Evolutionary conservation across 192 early-diverging fungal species (phyloP), one percentile per base, ranked within the genome.

Genomic region (Rhizophagus clarus): DNA sequence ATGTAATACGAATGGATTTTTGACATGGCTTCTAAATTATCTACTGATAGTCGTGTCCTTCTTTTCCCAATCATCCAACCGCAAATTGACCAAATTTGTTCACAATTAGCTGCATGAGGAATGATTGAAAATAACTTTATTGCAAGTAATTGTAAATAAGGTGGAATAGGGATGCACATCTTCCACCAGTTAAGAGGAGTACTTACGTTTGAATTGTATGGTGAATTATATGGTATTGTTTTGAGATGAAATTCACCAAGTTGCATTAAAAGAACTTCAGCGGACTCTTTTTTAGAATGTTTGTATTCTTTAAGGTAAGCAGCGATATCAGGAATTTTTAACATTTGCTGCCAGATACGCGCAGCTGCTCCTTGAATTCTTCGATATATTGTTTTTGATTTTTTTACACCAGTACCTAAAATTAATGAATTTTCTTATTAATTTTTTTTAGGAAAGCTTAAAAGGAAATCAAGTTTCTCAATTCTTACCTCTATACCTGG

Each of bases 1-100:
- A 70, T 70, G 17, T 70, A 70, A 37, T 70, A 70, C 0, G 20
- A 7, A 64, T 64, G 63, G 24, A 64, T 64, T 31, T 70, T 70
- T n/a, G 32, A 10, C 6, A 70, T 34, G 15, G 68, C 28, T 17
- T 70, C 68, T 34, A 70, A 22, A 42, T 70, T 70, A 31, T 70
- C 37, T 32, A 15, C 4, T 42, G 22, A 70, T 70, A 70, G 42
- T n/a, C 22, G 0, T 70, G 6, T 70, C 6, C 37, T 34, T 70
- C 15, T 42, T 70, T 70, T 70, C 24, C 11, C 37, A n/a, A 7
- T 37, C 1, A 70, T 42, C 68, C 68, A 70, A 20, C 68, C 37
- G 42, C 37, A 70, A 42, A 70, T 42, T 34, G 37, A 70, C 37
- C 68, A 70, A 37, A 70, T n/a, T 42, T 37, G 28, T 15, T 70